Evolutionary conservation across 2,329 filamentous ascomycete species (phyloP).

Genomic region (Neonectria magnoliae): DNA sequence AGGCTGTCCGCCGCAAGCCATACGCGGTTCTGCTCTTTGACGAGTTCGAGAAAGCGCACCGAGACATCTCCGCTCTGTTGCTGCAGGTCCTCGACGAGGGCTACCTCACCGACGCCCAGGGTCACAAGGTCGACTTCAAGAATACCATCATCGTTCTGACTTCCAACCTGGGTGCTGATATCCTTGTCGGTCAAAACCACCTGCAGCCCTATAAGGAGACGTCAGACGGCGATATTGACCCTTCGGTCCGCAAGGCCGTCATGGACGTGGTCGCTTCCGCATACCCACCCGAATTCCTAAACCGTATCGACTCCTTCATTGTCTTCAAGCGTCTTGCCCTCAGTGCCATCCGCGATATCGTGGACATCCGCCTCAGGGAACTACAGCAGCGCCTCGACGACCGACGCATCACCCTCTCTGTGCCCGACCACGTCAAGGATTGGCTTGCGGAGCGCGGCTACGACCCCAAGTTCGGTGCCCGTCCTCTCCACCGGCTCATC

Average conservation of each 20-base stretch:
- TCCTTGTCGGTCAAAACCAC: conserved; percentile 81
- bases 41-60: conserved; percentile 97
- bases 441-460: conserved; percentile 94
- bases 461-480: conserved; percentile 88
- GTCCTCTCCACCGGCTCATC: conserved; percentile 91
- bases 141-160: conserved; percentile 98
- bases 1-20: conserved; percentile 92
- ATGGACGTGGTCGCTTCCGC: conserved; percentile 83
- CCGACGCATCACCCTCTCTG: conserved; percentile 79
- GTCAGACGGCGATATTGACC: conserved; percentile 74
- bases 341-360: conserved; percentile 85
- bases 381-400: conserved; percentile 86
- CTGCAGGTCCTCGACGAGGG: conserved; percentile 96
- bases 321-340: conserved; percentile 88
- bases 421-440: conserved; percentile 76
- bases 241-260: conserved; percentile 79
- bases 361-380: conserved; percentile 89
- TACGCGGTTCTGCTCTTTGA: conserved; percentile 96
- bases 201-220: conserved; percentile 71
- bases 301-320: conserved; percentile 96
- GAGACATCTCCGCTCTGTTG: conserved; percentile 90
- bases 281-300: conserved; percentile 94
- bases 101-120: conserved; percentile 93
- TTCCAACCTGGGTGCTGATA: conserved; percentile 92
- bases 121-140: conserved; percentile 95